A percentile compares a stretch with the other conserved stretches of the same genome.
phyloP scores from a whole-genome alignment of 148 eudicot genomes.

The Mesembryanthemum crystallinum region DNA sequence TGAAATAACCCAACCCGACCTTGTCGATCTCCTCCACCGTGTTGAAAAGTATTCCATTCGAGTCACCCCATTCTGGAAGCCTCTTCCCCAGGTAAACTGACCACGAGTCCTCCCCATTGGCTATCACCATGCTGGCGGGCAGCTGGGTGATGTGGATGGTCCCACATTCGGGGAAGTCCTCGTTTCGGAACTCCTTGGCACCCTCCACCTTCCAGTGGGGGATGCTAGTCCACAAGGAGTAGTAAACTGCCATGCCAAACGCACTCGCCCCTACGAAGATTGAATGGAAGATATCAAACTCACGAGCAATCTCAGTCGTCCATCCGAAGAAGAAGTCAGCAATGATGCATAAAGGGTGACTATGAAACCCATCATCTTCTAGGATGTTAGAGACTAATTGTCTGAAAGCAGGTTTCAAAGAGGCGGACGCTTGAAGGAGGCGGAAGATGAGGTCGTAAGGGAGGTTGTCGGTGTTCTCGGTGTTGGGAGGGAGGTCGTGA shows the following conservation, averaged over 20 bases:
- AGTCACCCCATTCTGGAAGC: constrained; percentile 31
- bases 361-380: background rate
- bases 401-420: constrained; percentile 37
- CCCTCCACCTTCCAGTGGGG: constrained; percentile 32
- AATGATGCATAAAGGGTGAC: constrained; percentile 45
- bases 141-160: constrained; percentile 38
- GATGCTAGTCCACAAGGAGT: constrained; percentile 38
- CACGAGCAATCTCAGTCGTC: constrained; percentile 38
- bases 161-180: constrained; percentile 46
- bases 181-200: constrained; percentile 27
- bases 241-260: constrained; percentile 42
- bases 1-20: constrained; percentile 44
- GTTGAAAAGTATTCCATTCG: constrained; percentile 46
- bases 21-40: constrained; percentile 44
- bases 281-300: constrained; percentile 35
- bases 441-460: constrained; percentile 31
- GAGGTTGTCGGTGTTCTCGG: constrained; percentile 44
- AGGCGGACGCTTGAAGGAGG: constrained; percentile 35
- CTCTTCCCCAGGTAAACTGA: constrained; percentile 27
- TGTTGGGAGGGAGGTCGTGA: constrained; percentile 42
- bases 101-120: constrained; percentile 36
- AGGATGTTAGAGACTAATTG: constrained; percentile 28
- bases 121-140: constrained; percentile 21
- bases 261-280: constrained; percentile 39
- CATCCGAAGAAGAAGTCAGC: constrained; percentile 56